Base-by-base conservation (phyloP, 2,329 filamentous ascomycete genomes). In the Colletotrichum aenigma region DNA sequence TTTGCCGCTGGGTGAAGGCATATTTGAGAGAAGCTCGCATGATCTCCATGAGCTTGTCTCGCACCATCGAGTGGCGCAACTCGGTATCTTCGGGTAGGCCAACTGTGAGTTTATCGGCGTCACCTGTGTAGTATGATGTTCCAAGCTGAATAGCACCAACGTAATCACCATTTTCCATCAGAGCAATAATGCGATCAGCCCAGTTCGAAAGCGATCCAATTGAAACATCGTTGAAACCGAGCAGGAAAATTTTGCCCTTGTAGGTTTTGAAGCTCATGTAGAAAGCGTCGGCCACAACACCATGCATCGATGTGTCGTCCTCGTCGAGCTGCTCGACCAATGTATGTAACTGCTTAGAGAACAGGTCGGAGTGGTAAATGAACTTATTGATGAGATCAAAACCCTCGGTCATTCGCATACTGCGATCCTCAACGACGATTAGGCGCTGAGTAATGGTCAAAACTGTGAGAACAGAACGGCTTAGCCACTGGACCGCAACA, bases 121-220 rank as follows among this genome's bases (percentile, higher is more conserved):
- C 93, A 28, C 97, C 97, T 9, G 92, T 93, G 82, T 98, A 98
- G 84, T 98, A 99, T 1, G 94, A 94, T 1, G 96, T 98, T 12
- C 96, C 97, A 74, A 99, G 89, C 78, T 94, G 91, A 76, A 99
- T 98, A 3, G 97, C 96, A 15, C 93, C 94, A 78, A 99, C 94
- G 81, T 98, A 98, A 84, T 98, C 96, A n/a, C 97, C 97, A 72
- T 96, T 92, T 83, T 98, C 96, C 95, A 99, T 98, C 79, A 98
- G 89, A 1, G 96, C 96, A 78, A 98, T 93, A 21, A 99, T 88
- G 55, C 97, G 91, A 84, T 99, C 97, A 4, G 97, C 96, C 97
- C 97, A 99, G 79, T 99, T 99, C 1, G 97, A 98, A 38, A 99
- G 86, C 6, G 94, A 94, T 3, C 97, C 97, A 64, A 98, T 95